A percentile compares a stretch with the other conserved stretches of the same genome.
These are phyloP conservation scores for Colletotrichum scovillei DNA, from an alignment of 2,329 filamentous ascomycete genomes.

Conservation along the genomic window DNA sequence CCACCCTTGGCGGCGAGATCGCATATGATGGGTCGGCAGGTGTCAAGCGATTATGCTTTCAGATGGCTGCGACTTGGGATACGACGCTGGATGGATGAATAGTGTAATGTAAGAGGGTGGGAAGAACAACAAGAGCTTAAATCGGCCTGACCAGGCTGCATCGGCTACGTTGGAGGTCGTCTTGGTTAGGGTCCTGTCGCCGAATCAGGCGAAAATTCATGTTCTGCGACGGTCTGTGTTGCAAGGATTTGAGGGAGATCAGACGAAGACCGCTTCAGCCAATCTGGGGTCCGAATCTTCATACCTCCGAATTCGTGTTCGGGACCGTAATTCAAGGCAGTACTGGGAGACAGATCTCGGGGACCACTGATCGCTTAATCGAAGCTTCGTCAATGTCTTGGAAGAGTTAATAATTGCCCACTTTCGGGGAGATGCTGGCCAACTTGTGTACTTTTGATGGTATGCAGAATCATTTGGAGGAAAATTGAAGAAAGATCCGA, in stretches of 20 bases:
- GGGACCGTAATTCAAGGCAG: background rate
- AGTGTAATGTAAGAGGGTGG: background rate
- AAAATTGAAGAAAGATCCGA: background rate
- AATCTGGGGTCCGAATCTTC: background rate
- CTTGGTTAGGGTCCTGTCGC: no score
- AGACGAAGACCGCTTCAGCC: constrained; percentile 16
- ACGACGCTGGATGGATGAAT: background rate
- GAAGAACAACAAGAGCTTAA: background rate
- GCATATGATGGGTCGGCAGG: constrained; percentile 19
- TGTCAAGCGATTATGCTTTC: constrained; percentile 16
- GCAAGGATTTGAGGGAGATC: background rate
- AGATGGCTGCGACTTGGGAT: constrained; percentile 2
- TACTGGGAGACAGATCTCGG: background rate
- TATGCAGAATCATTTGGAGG: background rate
- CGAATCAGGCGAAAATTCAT: background rate
- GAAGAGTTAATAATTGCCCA: background rate
- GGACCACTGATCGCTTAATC: background rate
- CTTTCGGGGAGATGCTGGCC: background rate
- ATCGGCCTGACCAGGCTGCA: background rate
- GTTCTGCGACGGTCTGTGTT: constrained; percentile 10
- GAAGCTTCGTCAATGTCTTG: background rate
- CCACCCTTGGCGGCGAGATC: constrained; percentile 3
- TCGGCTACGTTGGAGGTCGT: background rate
- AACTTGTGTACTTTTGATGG: no score
- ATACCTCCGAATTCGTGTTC: constrained; percentile 15